phyloP scores from a whole-genome alignment of 2,329 filamentous ascomycete species.

The Dothidotthia symphoricarpi region DNA sequence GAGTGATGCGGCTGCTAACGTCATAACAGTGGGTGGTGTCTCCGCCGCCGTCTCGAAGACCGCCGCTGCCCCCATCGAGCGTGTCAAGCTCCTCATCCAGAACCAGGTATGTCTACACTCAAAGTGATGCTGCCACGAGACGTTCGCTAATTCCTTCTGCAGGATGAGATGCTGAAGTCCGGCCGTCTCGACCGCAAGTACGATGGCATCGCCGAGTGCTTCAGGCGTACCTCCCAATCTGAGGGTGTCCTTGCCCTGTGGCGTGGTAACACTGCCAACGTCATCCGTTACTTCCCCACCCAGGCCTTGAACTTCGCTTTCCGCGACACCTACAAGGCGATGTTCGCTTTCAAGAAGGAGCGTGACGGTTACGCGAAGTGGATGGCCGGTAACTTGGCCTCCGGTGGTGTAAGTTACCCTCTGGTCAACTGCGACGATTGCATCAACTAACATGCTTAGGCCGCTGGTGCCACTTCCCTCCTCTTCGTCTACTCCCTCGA shows the following conservation, averaged over 20 bases:
- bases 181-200: slow-evolving; percentile 99
- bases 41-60: slow-evolving; percentile 99
- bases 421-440: background rate
- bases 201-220: slow-evolving; percentile 91
- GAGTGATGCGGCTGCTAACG: slow-evolving; percentile 43
- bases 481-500: slow-evolving; percentile 99
- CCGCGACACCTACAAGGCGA: slow-evolving; percentile 99
- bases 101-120: slow-evolving; percentile 82
- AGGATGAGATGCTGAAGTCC: slow-evolving; percentile 99
- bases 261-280: slow-evolving; percentile 99
- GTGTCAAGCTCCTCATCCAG: slow-evolving; percentile 99
- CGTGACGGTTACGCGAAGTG: slow-evolving; percentile 97
- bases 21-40: slow-evolving; percentile 89
- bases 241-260: slow-evolving; percentile 96
- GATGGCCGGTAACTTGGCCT: slow-evolving; percentile 99
- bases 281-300: slow-evolving; percentile 99
- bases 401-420: slow-evolving; percentile 82
- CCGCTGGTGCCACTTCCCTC: slow-evolving; percentile 98
- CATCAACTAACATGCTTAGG: slow-evolving; percentile 49
- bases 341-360: slow-evolving; percentile 99
- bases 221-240: slow-evolving; percentile 81
- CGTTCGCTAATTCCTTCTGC: slow-evolving; percentile 24
- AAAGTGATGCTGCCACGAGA: background rate
- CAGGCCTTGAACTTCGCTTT: slow-evolving; percentile 99
- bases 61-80: slow-evolving; percentile 98